Evolutionary conservation across 2,329 filamentous ascomycete genomes (phyloP), one percentile per base, ranked within the genome.

Genomic region (Dothidotthia symphoricarpi): DNA sequence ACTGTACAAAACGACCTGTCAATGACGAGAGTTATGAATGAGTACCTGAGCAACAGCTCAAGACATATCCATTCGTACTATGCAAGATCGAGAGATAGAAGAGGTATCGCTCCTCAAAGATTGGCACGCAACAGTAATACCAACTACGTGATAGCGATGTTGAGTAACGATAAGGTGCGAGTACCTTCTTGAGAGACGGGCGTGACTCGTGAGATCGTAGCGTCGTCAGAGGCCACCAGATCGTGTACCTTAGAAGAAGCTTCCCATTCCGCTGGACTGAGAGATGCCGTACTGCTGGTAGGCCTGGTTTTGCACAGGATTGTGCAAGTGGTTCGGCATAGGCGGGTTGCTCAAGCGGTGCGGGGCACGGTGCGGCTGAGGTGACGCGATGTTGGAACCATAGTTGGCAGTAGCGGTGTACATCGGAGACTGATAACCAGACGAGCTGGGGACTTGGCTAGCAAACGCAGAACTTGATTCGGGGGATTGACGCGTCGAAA

Each of bases 141-240:
- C 49, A 53, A 47, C 31, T 37, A 40, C 46, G 49, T 41, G 31
- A 34, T 51, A 34, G 39, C 38, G 38, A 53, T 55, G 43, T 39
- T 45, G 52, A 35, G 37, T 55, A 48, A 34, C 40, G 42, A 55
- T 53, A 39, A 42, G 41, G 46, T 43, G 32, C 38, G 34, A 43
- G 37, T 50, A 46, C 33, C 33, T 44, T 31, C 39, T 43, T 45
- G 44, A 56, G 47, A 29, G 47, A 57, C 57, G 9, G 9, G 9
- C 59, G 58, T 78, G 73, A 57, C 73, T 77, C 39, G 75, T 71
- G 11, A 77, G 46, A 71, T 75, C 47, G 68, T 70, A 44, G 70
- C 66, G 53, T 77, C 75, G 55, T 78, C 47, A 53, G 38, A 34
- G 34, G 36, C 45, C 40, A 40, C 43, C 39, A 47, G 34, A 32